Base-by-base conservation (phyloP, 108 stramenopile species). In the Aurantiochytrium sp. region DNA sequence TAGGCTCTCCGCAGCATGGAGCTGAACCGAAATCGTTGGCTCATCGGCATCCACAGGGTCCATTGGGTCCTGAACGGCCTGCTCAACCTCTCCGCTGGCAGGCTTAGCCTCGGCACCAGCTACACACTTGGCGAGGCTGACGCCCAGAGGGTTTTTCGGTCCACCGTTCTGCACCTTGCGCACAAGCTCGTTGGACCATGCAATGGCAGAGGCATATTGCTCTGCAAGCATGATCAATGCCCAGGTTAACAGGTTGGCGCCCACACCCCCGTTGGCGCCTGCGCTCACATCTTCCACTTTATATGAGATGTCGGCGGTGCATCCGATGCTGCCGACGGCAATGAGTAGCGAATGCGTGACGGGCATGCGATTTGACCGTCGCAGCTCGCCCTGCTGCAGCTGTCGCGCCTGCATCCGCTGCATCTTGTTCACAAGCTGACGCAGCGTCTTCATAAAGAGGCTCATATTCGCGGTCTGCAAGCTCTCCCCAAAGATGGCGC, bases 121-220 rank as follows among this genome's bases (percentile, higher is more conserved):
- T n/a, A n/a, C n/a, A n/a, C n/a, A n/a, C n/a, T n/a, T n/a, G n/a
- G n/a, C n/a, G n/a, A n/a, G n/a, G n/a, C n/a, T n/a, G n/a, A n/a
- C n/a, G n/a, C n/a, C n/a, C n/a, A n/a, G n/a, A n/a, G n/a, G n/a
- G n/a, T n/a, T 65, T 65, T 65, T 65, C 2, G 32, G 15, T 65
- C n/a, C n/a, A n/a, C n/a, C n/a, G n/a, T 81, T 48, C 39, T 24
- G 42, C 2, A 81, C 30, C 30, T 2, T 22, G 27, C 45, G 42
- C 36, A 39, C 12, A 17, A 81, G 12, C 45, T 81, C 73, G 45
- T 81, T 81, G 6, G 73, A 81, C 73, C 73, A 81, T 24, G 73
- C 73, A 17, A 81, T 5, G 24, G 73, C 73, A 22, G 32, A n/a
- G 32, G 73, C 73, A 30, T 81, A 81, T 81, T 81, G 73, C 45